A percentile compares a stretch with the other conserved stretches of the same genome.
Evolutionary conservation across 805 yeast genomes (phyloP).

Genomic region (Suhomyces sp.): DNA sequence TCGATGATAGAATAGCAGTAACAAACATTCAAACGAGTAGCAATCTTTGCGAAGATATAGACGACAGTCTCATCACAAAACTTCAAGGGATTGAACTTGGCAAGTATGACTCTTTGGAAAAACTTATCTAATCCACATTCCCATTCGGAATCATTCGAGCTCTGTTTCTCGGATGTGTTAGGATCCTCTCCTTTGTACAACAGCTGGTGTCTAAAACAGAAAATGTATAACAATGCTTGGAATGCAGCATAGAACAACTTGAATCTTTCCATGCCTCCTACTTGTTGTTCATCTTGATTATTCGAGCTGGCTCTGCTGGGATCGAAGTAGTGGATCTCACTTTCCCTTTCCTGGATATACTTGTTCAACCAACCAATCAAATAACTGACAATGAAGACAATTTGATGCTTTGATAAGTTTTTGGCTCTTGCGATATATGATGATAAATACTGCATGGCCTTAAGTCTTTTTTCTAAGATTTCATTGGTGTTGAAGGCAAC

Average conservation of each 20-base stretch:
- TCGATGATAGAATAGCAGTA: constrained; percentile 93
- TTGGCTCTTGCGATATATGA: constrained; percentile 89
- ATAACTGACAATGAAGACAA: constrained; percentile 79
- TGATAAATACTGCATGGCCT: constrained; percentile 88
- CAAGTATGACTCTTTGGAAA: constrained; percentile 78
- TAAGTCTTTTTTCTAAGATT: constrained; percentile 71
- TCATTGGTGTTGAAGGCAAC: constrained; percentile 72
- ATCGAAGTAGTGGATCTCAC: constrained; percentile 59
- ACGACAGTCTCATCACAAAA: constrained; percentile 94
- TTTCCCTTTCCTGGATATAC: constrained; percentile 80
- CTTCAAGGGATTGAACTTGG: constrained; percentile 90
- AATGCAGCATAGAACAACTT: constrained; percentile 86
- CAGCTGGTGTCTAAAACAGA: constrained; percentile 78
- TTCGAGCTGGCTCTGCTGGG: constrained; percentile 10
- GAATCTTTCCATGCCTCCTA: constrained; percentile 85
- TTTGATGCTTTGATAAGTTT: constrained; percentile 65
- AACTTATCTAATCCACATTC: constrained; percentile 80
- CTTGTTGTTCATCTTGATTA: constrained; percentile 24
- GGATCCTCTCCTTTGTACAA: constrained; percentile 40
- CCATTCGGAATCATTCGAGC: constrained; percentile 50
- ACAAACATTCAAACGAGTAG: constrained; percentile 85
- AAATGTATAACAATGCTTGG: constrained; percentile 86
- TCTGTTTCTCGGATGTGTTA: constrained; percentile 17
- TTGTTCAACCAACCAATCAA: constrained; percentile 80
- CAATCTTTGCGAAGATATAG: constrained; percentile 86